A percentile compares a stretch with the other conserved stretches of the same genome.
These are phyloP conservation scores for Metschnikowia aberdeeniae DNA, from an alignment of 805 yeast species.

Conservation along the genomic window DNA sequence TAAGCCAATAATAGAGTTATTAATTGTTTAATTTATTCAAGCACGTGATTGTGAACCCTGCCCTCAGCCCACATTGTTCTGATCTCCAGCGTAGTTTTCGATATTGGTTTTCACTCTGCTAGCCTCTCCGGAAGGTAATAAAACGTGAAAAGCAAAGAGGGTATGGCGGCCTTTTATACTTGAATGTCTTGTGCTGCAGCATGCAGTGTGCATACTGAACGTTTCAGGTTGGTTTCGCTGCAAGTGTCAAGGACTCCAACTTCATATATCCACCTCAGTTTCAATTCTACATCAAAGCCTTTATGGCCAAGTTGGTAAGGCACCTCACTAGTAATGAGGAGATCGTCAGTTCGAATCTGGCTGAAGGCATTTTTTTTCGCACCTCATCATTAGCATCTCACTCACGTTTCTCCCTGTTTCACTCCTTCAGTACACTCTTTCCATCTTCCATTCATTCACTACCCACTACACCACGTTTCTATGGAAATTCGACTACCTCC, in stretches of 20 bases:
- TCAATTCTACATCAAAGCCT: constrained; percentile 6
- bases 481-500: constrained; percentile 11
- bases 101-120: too few species aligned
- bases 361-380: constrained; percentile 16
- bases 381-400: neutral
- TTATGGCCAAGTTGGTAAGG: constrained; percentile 21
- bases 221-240: too few species aligned
- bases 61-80: too few species aligned
- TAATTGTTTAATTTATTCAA: neutral
- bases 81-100: too few species aligned
- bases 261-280: neutral
- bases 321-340: too few species aligned
- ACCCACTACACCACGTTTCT: too few species aligned
- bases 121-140: too few species aligned
- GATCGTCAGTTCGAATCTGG: constrained; percentile 10
- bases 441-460: neutral
- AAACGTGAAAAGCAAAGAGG: too few species aligned
- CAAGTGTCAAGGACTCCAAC: neutral
- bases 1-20: constrained; percentile 9
- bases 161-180: neutral
- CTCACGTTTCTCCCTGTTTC: neutral
- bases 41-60: neutral
- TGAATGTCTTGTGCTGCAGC: neutral
- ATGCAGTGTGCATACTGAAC: too few species aligned
- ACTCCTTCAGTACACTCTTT: neutral